These are phyloP conservation scores for Agaricus sinodeliciosus DNA, from an alignment of 768 basidiomycete species.

Conservation along the genomic window DNA sequence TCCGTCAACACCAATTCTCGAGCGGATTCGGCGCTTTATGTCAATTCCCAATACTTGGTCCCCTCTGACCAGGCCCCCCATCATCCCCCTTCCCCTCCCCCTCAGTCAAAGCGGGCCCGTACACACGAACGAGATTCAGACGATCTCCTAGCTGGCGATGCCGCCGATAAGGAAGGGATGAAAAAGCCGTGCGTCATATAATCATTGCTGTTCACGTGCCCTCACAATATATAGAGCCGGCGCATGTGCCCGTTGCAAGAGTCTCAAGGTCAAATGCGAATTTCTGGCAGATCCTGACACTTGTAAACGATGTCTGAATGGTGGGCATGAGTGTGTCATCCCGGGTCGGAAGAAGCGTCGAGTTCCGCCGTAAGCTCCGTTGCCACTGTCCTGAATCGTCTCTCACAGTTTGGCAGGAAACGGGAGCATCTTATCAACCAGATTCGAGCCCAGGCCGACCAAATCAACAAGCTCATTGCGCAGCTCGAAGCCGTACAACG, in stretches of 20 bases:
- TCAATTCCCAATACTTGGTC: slow-evolving; percentile 12
- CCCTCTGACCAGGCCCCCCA: slow-evolving; percentile 24
- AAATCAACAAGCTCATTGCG: slow-evolving; percentile 67
- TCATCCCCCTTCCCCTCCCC: slow-evolving; percentile 17
- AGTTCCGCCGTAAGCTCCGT: slow-evolving; percentile 59
- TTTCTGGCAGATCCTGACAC: slow-evolving; percentile 66
- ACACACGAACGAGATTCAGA: slow-evolving; percentile 26
- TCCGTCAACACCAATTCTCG: slow-evolving; percentile 12
- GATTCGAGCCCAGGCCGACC: slow-evolving; percentile 66
- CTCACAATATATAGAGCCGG: slow-evolving; percentile 30
- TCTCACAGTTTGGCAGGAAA: slow-evolving; percentile 41
- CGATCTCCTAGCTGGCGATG: slow-evolving; percentile 28
- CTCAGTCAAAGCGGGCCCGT: slow-evolving; percentile 32
- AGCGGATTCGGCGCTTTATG: slow-evolving; percentile 3
- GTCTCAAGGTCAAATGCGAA: slow-evolving; percentile 66
- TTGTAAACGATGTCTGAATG: slow-evolving; percentile 68
- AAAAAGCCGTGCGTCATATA: slow-evolving; percentile 37
- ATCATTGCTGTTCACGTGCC: slow-evolving; percentile 2
- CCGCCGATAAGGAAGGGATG: slow-evolving; percentile 25
- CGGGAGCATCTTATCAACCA: slow-evolving; percentile 73
- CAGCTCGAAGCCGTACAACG: slow-evolving; percentile 43
- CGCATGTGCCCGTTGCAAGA: slow-evolving; percentile 70
- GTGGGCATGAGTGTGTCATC: slow-evolving; percentile 67
- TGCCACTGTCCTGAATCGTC: neutral
- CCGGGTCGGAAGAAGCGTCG: slow-evolving; percentile 82